Evolutionary conservation across 768 basidiomycete species (phyloP).

Genomic region (Brasilioporus rufonigricans): DNA sequence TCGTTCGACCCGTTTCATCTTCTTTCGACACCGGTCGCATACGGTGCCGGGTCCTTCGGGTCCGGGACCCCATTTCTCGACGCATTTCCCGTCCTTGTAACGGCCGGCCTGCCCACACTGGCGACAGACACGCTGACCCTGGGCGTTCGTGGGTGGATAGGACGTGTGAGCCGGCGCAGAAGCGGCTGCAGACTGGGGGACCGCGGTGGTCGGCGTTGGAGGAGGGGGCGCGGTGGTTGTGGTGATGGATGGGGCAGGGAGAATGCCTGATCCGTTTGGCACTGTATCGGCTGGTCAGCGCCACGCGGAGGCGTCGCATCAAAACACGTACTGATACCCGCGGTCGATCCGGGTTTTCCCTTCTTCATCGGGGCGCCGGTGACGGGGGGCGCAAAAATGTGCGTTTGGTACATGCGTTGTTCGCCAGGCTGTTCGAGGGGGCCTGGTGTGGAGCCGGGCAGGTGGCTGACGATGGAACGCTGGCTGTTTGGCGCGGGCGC

Average conservation of each 20-base stretch:
- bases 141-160: conserved; percentile 43
- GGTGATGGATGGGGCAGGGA: conserved; percentile 18
- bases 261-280: conserved; percentile 19
- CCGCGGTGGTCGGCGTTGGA: conserved; percentile 12
- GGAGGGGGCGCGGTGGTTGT: conserved; percentile 10
- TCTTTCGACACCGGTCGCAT: conserved; percentile 83
- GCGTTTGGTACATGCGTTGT: conserved; percentile 53
- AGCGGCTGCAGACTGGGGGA: conserved; percentile 5
- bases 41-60: conserved; percentile 83
- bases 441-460: conserved; percentile 20
- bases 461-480: conserved; percentile 22
- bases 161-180: conserved; percentile 13
- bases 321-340: conserved; percentile 23
- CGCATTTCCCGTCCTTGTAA: conserved; percentile 83
- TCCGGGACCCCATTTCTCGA: conserved; percentile 87
- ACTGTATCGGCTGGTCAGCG: conserved; percentile 12
- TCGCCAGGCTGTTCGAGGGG: conserved; percentile 36
- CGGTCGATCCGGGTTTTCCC: conserved; percentile 40
- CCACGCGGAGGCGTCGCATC: conserved; percentile 4
- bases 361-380: conserved; percentile 74
- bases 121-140: conserved; percentile 73
- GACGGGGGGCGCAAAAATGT: conserved; percentile 71
- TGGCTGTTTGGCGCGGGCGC: conserved; percentile 11
- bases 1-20: conserved; percentile 82
- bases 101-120: conserved; percentile 72